A percentile compares a stretch with the other conserved stretches of the same genome.
These are phyloP conservation scores for Metschnikowia sp. DNA, from an alignment of 805 yeast genomes.

Conservation along the genomic window DNA sequence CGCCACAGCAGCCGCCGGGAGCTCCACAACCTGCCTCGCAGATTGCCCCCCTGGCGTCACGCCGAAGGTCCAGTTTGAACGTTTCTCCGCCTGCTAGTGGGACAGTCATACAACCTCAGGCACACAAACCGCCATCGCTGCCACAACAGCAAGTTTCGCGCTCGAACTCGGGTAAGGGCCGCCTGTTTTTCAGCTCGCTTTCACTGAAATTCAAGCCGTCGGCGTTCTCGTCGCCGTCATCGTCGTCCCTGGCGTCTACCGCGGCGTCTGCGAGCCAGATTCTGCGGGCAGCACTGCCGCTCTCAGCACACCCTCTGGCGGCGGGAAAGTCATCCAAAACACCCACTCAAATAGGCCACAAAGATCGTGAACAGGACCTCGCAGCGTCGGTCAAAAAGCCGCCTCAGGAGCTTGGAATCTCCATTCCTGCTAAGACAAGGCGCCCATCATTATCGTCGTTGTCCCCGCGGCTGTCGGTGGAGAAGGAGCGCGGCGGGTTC, in stretches of 20 bases:
- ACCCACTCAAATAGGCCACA: not conserved
- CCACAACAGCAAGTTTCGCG: slow-evolving; percentile 5
- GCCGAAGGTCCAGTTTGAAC: slow-evolving; percentile 13
- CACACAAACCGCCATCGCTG: not conserved
- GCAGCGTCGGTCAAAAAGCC: slow-evolving; percentile 24
- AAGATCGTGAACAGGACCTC: slow-evolving; percentile 19
- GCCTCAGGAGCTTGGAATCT: slow-evolving; percentile 24
- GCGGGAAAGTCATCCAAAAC: slow-evolving; percentile 1
- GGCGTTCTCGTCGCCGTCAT: slow-evolving; percentile 3
- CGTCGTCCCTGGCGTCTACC: not conserved
- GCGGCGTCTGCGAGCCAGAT: not conserved
- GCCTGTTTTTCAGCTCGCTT: slow-evolving; percentile 34
- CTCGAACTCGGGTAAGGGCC: slow-evolving; percentile 10
- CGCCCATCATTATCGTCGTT: slow-evolving; percentile 7
- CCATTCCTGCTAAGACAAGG: slow-evolving; percentile 11
- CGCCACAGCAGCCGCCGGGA: slow-evolving; percentile 13
- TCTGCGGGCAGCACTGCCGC: not conserved
- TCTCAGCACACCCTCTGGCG: not conserved
- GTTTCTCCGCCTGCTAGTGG: not conserved
- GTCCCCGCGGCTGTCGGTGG: slow-evolving; percentile 14
- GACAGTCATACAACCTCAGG: not conserved
- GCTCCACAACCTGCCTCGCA: not conserved
- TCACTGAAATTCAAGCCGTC: slow-evolving; percentile 38
- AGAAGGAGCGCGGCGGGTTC: slow-evolving; percentile 15
- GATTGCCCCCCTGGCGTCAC: slow-evolving; percentile 2